A percentile compares a stretch with the other conserved stretches of the same genome.
Conservation (phyloP, 2,329 filamentous ascomycete species). For the Pyricularia grisea region DNA sequence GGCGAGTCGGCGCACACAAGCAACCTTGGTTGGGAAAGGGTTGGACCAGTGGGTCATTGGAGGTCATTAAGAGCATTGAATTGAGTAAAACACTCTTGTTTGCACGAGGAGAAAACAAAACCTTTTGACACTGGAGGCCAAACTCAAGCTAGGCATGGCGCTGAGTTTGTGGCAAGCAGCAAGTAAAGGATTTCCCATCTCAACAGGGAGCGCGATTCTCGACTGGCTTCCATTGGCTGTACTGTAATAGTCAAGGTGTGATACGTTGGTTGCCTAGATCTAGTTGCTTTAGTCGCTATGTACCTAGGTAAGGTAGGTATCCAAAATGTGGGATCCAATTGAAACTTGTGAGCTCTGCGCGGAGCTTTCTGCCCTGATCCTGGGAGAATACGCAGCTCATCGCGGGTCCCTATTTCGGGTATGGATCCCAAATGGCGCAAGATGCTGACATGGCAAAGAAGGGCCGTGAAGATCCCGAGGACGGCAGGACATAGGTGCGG, state of each 20-base stretch:
- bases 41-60: neutral
- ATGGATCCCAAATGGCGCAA: neutral
- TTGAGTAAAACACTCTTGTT: neutral
- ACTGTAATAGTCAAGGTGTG: no score
- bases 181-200: neutral
- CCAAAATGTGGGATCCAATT: neutral
- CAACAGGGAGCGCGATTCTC: neutral
- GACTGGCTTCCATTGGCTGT: neutral
- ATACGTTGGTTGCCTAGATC: no score
- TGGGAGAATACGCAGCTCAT: neutral
- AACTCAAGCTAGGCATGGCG: neutral
- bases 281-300: neutral
- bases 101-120: no score
- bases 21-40: neutral
- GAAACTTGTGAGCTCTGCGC: neutral
- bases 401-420: neutral
- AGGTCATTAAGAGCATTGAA: neutral
- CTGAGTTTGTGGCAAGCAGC: neutral
- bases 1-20: neutral
- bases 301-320: neutral
- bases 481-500: neutral
- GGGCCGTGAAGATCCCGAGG: neutral
- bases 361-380: neutral
- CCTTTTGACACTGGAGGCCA: no score
- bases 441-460: neutral